Evolutionary conservation across 768 basidiomycete species (phyloP), one percentile per base, ranked within the genome.

Genomic region (Lanmaoa rubissima): DNA sequence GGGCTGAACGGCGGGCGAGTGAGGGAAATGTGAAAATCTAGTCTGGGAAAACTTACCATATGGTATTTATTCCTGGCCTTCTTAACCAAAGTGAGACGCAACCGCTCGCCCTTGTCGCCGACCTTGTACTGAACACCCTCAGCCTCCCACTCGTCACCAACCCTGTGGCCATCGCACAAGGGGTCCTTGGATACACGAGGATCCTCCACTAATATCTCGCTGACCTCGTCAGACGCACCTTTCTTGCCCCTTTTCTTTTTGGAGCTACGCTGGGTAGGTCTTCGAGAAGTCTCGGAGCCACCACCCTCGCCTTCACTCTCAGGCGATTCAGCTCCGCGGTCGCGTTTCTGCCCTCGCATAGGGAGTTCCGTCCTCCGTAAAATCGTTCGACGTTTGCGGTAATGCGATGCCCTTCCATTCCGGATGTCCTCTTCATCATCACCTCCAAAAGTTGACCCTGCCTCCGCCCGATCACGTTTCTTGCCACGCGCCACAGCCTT

Each of bases 141-240:
- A 35, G 72, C 80, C 61, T 87, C 83, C 90, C 90, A 93, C 68
- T 86, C 80, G 35, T 92, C 90, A 28, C 89, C 88, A 56, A 89
- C 79, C 55, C 75, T 78, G 50, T 83, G 81, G 28, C 79, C 78
- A 61, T 78, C 80, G 55, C 82, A 82, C n/a, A 78, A 74, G 11
- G 79, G 75, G 60, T 81, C 81, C 48, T 68, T 71, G 5, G 84
- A 82, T 11, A 77, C 63, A 26, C 74, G 69, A 10, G 77, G 75
- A n/a, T 75, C 81, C 34, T 80, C 79, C 69, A 78, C 73, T 5
- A 75, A 80, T n/a, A 74, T 62, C 67, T 86, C 80, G 47, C 74
- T 75, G 36, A 70, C 73, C 3, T 76, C 77, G 19, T 79, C 78
- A 41, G 63, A 65, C 61, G 58, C 56, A 61, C 73, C 52, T 57